Evolutionary conservation across 768 basidiomycete species (phyloP).

Genomic region (Termitomyces sp.): DNA sequence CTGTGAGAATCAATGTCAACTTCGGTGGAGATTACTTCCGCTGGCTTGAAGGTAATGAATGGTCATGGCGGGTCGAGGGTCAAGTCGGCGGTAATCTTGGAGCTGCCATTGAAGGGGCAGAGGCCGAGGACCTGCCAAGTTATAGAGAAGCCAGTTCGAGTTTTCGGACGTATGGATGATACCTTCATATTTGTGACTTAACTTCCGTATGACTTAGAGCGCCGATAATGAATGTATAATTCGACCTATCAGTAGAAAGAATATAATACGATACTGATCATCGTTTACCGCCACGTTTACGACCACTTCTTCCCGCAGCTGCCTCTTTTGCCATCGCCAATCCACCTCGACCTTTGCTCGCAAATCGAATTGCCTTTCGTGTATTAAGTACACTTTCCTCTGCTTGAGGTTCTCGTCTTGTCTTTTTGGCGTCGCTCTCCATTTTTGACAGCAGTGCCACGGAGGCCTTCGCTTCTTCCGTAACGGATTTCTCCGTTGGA

Average conservation of each 20-base stretch:
- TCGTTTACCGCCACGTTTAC: conserved; percentile 21
- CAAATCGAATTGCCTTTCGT: conserved; percentile 80
- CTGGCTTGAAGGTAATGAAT: conserved; percentile 64
- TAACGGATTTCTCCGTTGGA: conserved; percentile 62
- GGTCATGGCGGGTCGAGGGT: conserved; percentile 59
- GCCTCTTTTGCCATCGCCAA: conserved; percentile 47
- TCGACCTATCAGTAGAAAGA: background rate
- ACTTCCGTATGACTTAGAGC: background rate
- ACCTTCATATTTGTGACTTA: background rate
- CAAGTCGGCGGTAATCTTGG: conserved; percentile 53
- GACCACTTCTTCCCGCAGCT: conserved; percentile 24
- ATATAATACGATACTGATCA: conserved; percentile 7
- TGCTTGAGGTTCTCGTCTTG: conserved; percentile 37
- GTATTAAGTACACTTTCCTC: conserved; percentile 69
- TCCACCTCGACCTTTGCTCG: conserved; percentile 65
- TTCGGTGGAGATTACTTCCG: conserved; percentile 57
- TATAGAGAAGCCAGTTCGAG: conserved; percentile 18
- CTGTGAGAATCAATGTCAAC: conserved; percentile 53
- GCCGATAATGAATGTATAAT: background rate
- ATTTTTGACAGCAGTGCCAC: conserved; percentile 74
- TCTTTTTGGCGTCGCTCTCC: conserved; percentile 68
- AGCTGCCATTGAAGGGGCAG: conserved; percentile 25
- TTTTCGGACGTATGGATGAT: background rate
- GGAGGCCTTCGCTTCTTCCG: conserved; percentile 67
- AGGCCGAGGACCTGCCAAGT: conserved; percentile 44